A percentile compares a stretch with the other conserved stretches of the same genome.
phyloP scores from a whole-genome alignment of 371 early-diverging fungal genomes.

The Paraphysoderma sedebokerense region DNA sequence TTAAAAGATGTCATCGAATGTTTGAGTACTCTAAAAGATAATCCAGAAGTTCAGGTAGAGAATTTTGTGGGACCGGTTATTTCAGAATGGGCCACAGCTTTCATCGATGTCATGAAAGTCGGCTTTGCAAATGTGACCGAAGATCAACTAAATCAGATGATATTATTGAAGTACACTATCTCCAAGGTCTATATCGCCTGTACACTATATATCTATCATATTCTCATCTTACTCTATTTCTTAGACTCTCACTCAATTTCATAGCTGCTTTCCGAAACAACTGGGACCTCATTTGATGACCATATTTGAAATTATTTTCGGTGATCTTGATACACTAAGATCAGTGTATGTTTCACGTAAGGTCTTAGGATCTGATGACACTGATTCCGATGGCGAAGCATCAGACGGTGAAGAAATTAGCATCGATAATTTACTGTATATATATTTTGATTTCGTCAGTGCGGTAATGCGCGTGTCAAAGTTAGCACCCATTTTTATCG shows the following conservation, averaged over 20 bases:
- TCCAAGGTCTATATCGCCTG: conserved; percentile 22
- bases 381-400: conserved; percentile 25
- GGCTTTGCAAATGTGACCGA: conserved; percentile 19
- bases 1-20: conserved; percentile 69
- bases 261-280: conserved; percentile 12
- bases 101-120: conserved; percentile 36
- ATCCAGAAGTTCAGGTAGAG: conserved; percentile 46
- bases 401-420: conserved; percentile 59
- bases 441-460: conserved; percentile 47
- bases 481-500: conserved; percentile 7
- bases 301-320: conserved; percentile 16
- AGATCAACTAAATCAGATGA: conserved; percentile 34
- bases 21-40: conserved; percentile 53
- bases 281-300: conserved; percentile 6
- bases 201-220: background rate
- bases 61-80: conserved; percentile 54
- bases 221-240: background rate
- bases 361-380: conserved; percentile 19
- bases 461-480: conserved; percentile 29
- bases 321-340: conserved; percentile 12
- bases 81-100: conserved; percentile 57
- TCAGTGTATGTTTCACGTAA: conserved; percentile 2
- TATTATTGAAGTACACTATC: conserved; percentile 50
- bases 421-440: conserved; percentile 48
- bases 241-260: background rate